Evolutionary conservation across 176 grass and related monocot genomes (phyloP).

Genomic region (Zea mays): Zm-B73-REFERENCE-NAM-5.0 NC_050105.1:149258501-149259000

Average conservation of each 20-base stretch:
- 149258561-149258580: conserved; percentile 17
- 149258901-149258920: conserved; percentile 20
- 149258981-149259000: conserved; percentile 50
- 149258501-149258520: conserved; percentile 64
- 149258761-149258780: not conserved
- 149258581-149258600: not conserved
- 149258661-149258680: not conserved
- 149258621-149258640: not conserved
- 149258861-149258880: no score
- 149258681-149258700: not conserved
- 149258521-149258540: conserved; percentile 36
- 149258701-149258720: not conserved
- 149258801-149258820: not conserved
- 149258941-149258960: conserved; percentile 49
- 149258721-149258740: not conserved
- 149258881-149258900: not conserved
- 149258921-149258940: conserved; percentile 29
- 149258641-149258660: not conserved
- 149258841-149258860: no score
- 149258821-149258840: no score
- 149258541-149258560: not conserved
- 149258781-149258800: not conserved
- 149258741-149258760: not conserved
- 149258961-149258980: conserved; percentile 54
- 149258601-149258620: not conserved